Evolutionary conservation across 495 filamentous ascomycete species (phyloP).

Genomic region (Neurospora sublineolata): DNA sequence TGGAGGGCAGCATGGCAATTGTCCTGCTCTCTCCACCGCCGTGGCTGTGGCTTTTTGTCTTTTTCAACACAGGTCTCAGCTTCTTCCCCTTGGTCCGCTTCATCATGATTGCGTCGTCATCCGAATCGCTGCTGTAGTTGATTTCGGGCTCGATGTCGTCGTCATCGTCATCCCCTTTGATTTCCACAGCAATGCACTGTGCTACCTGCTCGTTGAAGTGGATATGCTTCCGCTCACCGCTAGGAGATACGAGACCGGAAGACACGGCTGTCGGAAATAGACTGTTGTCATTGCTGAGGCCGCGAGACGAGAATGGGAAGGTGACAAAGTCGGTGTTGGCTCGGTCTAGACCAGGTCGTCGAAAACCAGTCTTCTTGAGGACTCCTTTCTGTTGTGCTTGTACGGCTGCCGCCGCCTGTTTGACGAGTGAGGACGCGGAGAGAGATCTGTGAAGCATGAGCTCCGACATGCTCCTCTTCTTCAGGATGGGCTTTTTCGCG

Average conservation of each 20-base stretch:
- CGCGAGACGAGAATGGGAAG: conserved; percentile 43
- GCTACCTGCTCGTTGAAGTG: conserved; percentile 94
- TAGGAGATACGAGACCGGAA: conserved; percentile 57
- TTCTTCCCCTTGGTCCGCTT: conserved; percentile 42
- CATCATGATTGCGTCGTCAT: conserved; percentile 80
- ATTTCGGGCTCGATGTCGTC: conserved; percentile 42
- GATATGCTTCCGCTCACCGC: conserved; percentile 65
- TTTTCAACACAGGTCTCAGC: conserved; percentile 30
- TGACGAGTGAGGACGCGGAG: conserved; percentile 80
- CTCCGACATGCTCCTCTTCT: conserved; percentile 93
- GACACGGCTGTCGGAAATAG: conserved; percentile 46
- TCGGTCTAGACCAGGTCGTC: conserved; percentile 37
- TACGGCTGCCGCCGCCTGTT: conserved; percentile 85
- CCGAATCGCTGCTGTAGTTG: conserved; percentile 47
- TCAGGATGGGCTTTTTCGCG: conserved; percentile 82
- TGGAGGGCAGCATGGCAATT: conserved; percentile 86
- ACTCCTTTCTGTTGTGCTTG: conserved; percentile 72
- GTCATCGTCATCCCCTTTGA: conserved; percentile 62
- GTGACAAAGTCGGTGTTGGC: conserved; percentile 57
- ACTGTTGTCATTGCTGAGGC: conserved; percentile 45
- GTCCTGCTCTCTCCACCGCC: conserved; percentile 62
- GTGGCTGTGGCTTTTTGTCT: conserved; percentile 37
- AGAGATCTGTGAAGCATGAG: conserved; percentile 86
- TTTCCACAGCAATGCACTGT: conserved; percentile 89
- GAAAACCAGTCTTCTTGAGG: conserved; percentile 25